A percentile compares a stretch with the other conserved stretches of the same genome.
Conservation (phyloP, 1,284 basidiomycete genomes). For the Cronartium ribicola region DNA sequence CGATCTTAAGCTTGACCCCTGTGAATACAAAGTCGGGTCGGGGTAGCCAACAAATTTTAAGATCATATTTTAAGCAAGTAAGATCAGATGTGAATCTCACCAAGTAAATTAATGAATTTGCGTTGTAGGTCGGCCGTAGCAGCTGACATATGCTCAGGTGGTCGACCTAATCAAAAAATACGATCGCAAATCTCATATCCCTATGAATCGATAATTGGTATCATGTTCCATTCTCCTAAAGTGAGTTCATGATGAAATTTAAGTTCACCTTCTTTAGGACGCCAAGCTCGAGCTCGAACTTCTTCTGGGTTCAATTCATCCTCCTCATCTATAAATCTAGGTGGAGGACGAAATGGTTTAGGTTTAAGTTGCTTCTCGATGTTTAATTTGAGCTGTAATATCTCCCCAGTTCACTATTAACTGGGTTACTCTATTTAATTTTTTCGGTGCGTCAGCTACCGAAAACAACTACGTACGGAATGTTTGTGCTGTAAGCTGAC, state of each 20-base stretch:
- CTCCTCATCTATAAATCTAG: slow-evolving; percentile 3
- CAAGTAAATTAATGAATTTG: slow-evolving; percentile 36
- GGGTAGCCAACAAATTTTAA: background rate
- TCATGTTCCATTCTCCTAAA: background rate
- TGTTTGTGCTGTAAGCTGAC: too few relatives aligned
- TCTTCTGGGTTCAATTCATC: slow-evolving; percentile 12
- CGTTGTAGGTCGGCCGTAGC: slow-evolving; percentile 27
- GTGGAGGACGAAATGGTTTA: background rate
- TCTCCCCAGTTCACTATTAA: too few relatives aligned
- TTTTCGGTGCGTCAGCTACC: too few relatives aligned
- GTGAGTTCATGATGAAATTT: background rate
- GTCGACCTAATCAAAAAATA: background rate
- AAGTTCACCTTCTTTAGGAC: slow-evolving; percentile 20
- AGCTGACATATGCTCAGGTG: slow-evolving; percentile 33
- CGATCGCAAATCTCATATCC: background rate
- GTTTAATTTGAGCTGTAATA: too few relatives aligned
- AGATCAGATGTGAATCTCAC: background rate
- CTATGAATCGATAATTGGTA: background rate
- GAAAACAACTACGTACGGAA: too few relatives aligned
- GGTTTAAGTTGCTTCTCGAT: background rate
- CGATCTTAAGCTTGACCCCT: slow-evolving; percentile 27
- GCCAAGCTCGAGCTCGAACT: slow-evolving; percentile 26
- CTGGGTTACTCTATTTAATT: too few relatives aligned
- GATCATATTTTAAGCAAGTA: background rate
- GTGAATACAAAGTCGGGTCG: background rate